Evolutionary conservation across 31 red algal genomes (phyloP), one percentile per base, ranked within the genome.

Genomic region (Endocladia muricata): DNA sequence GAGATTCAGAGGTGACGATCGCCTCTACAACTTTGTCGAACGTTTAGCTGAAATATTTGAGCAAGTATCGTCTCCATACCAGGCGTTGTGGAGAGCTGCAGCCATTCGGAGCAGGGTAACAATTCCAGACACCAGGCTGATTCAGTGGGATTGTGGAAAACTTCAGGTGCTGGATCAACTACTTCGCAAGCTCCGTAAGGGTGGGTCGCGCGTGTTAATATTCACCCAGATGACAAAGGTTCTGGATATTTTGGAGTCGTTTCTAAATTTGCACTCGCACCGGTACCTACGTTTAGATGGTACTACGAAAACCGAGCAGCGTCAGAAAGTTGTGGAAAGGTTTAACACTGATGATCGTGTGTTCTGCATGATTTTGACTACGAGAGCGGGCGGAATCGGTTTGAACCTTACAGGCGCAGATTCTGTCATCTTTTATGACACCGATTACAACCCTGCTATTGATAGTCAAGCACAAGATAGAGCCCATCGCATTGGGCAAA

Each of bases 121-220:
- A 29, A 67, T 97, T 35, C 94, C 94, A 22, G 94, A 97, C 42
- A 88, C 84, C 3, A 79, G 89, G 30, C 81, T 97, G 9, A 39
- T 98, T 51, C 92, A 95, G 42, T 94, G 88, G 86, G 93, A 98
- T 67, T 93, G 92, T 61, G 91, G 97, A 9, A 99, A 99, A 65
- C 84, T 99, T 31, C 89, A 95, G 63, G 78, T 70, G 5, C 37
- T 99, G 4, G 83, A 82, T 37, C 55, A 61, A 3, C 55, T 99
- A 38, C 55, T 99, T 7, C 76, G 77, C 8, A 59, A 74, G 29
- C 61, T 99, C 36, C 60, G 71, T n/a, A 42, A 39, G 37, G 56
- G 56, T 28, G 81, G 78, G 5, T 86, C 85, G 30, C 83, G 96
- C 4, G 82, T 60, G 22, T 61, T 99, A 30, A 94, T 99, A 37